A percentile compares a stretch with the other conserved stretches of the same genome.
Conservation (phyloP, 192 early-diverging fungal genomes). For the Coemansia sp. region DNA sequence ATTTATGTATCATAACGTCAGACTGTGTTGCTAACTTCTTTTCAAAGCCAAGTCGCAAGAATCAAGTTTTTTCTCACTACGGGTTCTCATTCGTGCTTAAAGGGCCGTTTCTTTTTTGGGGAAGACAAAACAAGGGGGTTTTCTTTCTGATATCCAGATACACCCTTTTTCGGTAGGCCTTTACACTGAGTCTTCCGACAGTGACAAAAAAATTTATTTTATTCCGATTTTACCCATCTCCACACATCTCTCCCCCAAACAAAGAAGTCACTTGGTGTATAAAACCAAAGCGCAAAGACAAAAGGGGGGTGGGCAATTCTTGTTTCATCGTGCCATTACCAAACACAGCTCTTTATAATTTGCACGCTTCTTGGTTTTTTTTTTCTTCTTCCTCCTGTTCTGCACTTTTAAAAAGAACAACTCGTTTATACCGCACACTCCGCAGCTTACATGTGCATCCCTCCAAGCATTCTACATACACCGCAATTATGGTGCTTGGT, state of each 20-base stretch:
- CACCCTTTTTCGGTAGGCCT: neutral
- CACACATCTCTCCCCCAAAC: neutral
- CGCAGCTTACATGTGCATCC: neutral
- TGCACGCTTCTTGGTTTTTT: neutral
- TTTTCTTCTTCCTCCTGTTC: no score
- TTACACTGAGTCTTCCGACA: neutral
- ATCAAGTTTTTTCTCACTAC: neutral
- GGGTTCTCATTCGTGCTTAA: neutral
- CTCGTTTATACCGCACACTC: no score
- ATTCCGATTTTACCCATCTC: neutral
- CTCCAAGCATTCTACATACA: neutral
- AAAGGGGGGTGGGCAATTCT: neutral
- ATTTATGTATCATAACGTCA: neutral
- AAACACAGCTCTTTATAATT: neutral
- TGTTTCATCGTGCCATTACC: neutral
- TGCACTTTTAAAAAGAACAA: no score
- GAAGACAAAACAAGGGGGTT: neutral
- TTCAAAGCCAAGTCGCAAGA: neutral
- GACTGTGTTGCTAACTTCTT: neutral
- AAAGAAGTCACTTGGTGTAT: neutral
- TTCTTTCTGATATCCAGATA: slow-evolving; percentile 1
- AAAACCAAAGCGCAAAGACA: slow-evolving; percentile 1
- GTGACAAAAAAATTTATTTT: neutral
- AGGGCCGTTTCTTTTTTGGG: slow-evolving; percentile 3
- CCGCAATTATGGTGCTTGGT: slow-evolving; percentile 2